Base-by-base conservation (phyloP, 768 basidiomycete genomes). In the Amyloporia xantha region DNA sequence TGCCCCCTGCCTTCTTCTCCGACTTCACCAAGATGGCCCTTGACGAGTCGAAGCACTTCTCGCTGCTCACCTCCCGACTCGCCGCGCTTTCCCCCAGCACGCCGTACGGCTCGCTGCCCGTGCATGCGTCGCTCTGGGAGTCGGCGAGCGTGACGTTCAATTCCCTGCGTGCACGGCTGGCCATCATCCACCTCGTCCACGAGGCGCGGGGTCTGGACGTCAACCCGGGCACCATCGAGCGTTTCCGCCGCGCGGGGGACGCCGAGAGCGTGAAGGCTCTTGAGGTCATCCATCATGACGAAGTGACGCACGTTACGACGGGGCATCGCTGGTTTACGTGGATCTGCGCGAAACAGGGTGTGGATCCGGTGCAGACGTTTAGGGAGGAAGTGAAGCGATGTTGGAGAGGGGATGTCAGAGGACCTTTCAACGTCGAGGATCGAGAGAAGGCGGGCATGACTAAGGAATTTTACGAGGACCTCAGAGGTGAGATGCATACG, bases 11-110 rank as follows among this genome's bases (percentile, higher is more conserved):
- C 12, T 90, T 88, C 67, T 90, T 85, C 68, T 76, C 79, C 19
- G 87, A 91, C 66, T 92, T 88, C 61, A 74, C 86, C 1, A 87
- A 86, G 62, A 84, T 92, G 70, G 89, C 87, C 0, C 72, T 90
- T 27, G 90, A 92, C 66, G 88, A 92, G 60, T 81, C 80, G n/a
- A 86, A 89, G 61, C 89, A 89, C 62, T 91, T 88, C 72, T 78
- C 82, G 1, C 69, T 90, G 2, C 73, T 90, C 7, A 75, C 75
- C 6, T 72, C 78, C 11, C 72, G 86, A 15, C 72, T 91, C 10
- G 69, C 71, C 23, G 75, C 76, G 13, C 74, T 82, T 15, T 81
- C 79, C 1, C 79, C 81, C 4, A 69, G 75, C 2, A 84, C 84
- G 2, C 79, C 79, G 17, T 91, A 87, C 60, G 86, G 88, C 25